Percentiles rank a stretch among this genome's conserved stretches.
Evolutionary conservation across 441 rosid genomes (phyloP).

Genomic region (Brassica balearica): DNA sequence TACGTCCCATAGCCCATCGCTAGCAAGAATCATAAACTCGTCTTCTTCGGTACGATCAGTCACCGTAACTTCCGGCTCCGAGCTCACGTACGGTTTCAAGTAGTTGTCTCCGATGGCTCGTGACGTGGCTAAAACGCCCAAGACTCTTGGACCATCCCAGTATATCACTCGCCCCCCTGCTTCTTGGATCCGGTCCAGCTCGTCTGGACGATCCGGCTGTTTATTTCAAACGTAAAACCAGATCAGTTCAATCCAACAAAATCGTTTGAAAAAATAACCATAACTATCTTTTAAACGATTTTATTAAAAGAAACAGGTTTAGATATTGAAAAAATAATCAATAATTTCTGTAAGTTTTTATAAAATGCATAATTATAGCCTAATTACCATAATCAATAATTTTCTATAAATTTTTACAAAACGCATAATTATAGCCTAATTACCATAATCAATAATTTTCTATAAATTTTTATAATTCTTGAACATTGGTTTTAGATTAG

Average conservation of each 20-base stretch:
- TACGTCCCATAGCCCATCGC: constrained; percentile 72
- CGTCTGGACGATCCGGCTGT: constrained; percentile 80
- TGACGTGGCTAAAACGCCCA: constrained; percentile 70
- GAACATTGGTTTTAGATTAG: too few relatives aligned
- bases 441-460: too few relatives aligned
- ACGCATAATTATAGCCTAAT: too few relatives aligned
- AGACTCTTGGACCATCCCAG: constrained; percentile 69
- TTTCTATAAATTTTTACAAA: too few relatives aligned
- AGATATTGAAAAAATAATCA: too few relatives aligned
- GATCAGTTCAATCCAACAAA: constrained; percentile 7
- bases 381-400: too few relatives aligned
- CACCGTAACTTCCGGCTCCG: constrained; percentile 63
- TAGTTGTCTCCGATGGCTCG: constrained; percentile 72
- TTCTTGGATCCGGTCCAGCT: constrained; percentile 57
- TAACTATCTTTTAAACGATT: too few relatives aligned
- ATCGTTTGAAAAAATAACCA: neutral
- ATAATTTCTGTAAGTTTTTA: too few relatives aligned
- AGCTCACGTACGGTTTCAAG: constrained; percentile 69
- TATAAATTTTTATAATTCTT: too few relatives aligned
- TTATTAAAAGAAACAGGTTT: too few relatives aligned
- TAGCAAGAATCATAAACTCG: constrained; percentile 62
- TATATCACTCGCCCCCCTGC: constrained; percentile 75
- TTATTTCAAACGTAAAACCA: neutral
- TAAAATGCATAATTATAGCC: too few relatives aligned
- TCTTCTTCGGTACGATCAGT: constrained; percentile 59